Conservation (phyloP, 768 basidiomycete genomes). For the Russula olivacea region DNA sequence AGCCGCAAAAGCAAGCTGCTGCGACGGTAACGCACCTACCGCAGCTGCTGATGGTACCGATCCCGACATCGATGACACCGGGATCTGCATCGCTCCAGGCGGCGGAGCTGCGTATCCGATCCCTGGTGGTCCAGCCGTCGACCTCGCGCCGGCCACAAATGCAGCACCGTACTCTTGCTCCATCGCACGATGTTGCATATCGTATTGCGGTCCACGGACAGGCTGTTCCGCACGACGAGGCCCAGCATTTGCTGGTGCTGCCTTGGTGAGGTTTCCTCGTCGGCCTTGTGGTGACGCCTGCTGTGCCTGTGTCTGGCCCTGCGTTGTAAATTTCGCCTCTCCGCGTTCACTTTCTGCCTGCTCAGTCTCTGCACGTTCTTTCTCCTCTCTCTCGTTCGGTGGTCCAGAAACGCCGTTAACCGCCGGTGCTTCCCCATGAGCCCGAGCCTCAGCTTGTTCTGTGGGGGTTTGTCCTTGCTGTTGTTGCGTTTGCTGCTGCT, state of each 20-base stretch:
- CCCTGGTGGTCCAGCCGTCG: not conserved
- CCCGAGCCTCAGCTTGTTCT: slow-evolving; percentile 26
- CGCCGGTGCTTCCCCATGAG: slow-evolving; percentile 9
- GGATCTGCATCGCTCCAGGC: slow-evolving; percentile 26
- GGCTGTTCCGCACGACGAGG: slow-evolving; percentile 75
- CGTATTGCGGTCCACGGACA: slow-evolving; percentile 84
- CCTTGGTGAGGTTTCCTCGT: slow-evolving; percentile 62
- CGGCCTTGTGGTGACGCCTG: slow-evolving; percentile 41
- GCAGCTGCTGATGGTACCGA: slow-evolving; percentile 35
- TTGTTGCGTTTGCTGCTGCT: slow-evolving; percentile 23
- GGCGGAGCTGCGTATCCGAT: slow-evolving; percentile 36
- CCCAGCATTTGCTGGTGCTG: slow-evolving; percentile 41
- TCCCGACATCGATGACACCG: slow-evolving; percentile 6
- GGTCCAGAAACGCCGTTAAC: slow-evolving; percentile 19
- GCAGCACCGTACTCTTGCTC: slow-evolving; percentile 70
- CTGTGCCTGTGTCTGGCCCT: slow-evolving; percentile 12
- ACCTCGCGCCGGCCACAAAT: slow-evolving; percentile 19
- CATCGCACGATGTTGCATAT: slow-evolving; percentile 90
- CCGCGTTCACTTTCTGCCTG: slow-evolving; percentile 35
- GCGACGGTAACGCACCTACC: slow-evolving; percentile 28
- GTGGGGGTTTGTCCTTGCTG: not conserved
- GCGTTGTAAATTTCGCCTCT: slow-evolving; percentile 35
- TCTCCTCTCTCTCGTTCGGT: slow-evolving; percentile 30
- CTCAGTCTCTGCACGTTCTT: slow-evolving; percentile 35
- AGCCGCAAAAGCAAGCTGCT: slow-evolving; percentile 22